Percentiles rank a stretch among this genome's conserved stretches.
Evolutionary conservation across 2,329 filamentous ascomycete species (phyloP).

Genomic region (Purpureocillium takamizusanense): DNA sequence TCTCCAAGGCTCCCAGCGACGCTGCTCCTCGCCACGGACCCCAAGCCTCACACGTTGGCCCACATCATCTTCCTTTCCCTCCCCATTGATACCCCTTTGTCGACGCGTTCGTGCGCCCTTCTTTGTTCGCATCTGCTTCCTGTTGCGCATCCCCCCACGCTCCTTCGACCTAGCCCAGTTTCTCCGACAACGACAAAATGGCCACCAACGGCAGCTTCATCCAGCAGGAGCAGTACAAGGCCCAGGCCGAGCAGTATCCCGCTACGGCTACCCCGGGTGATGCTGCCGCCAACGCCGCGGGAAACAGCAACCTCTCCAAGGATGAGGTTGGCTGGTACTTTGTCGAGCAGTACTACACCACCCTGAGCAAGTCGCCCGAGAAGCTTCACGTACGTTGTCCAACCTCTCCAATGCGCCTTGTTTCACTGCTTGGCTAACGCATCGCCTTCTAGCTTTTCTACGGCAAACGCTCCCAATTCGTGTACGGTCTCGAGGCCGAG

Average conservation of each 20-base stretch:
- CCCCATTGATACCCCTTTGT: background rate
- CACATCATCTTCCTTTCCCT: background rate
- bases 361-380: constrained; percentile 85
- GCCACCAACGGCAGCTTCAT: constrained; percentile 48
- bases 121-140: background rate
- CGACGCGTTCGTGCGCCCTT: background rate
- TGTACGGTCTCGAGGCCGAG: constrained; percentile 85
- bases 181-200: constrained; percentile 27
- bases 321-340: constrained; percentile 99
- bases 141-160: background rate
- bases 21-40: too few species aligned
- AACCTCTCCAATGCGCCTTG: background rate
- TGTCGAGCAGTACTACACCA: constrained; percentile 98
- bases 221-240: constrained; percentile 34
- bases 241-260: constrained; percentile 26
- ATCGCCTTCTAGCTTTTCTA: constrained; percentile 64
- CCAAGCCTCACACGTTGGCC: too few species aligned
- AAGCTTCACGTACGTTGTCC: constrained; percentile 65
- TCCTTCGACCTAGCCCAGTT: background rate
- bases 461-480: constrained; percentile 90
- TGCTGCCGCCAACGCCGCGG: constrained; percentile 21
- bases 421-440: background rate
- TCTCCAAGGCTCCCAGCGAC: too few species aligned
- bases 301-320: constrained; percentile 53
- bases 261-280: constrained; percentile 24